Evolutionary conservation across 2,329 filamentous ascomycete genomes (phyloP), one percentile per base, ranked within the genome.

Genomic region (Phaeosphaeria sp.): DNA sequence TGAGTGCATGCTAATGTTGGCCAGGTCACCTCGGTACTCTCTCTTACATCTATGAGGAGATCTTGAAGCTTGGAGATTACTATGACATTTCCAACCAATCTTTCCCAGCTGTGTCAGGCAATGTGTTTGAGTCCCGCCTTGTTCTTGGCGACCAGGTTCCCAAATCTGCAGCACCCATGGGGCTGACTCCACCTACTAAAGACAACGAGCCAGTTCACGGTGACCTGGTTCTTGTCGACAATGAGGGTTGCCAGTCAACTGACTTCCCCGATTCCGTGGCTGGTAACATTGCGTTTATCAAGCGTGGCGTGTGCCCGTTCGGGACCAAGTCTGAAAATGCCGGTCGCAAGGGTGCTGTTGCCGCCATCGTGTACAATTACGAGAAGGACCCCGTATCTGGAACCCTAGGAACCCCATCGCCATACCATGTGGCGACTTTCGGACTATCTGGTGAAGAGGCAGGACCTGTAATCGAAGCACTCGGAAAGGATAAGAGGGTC

Each of bases 291-390:
- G 90, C 89, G 5, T 82, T 95, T 46, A 84, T 95, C 66, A 82
- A 84, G 50, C 88, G 92, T 55, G 92, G 92, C 55, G 82, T 80
- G 1, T 95, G 91, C 70, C 67, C 86, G 3, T 95, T 95, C 67
- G 90, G 88, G 17, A 80, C 83, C 59, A 95, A 96, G 79, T 89
- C 89, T 0, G 83, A 84, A 55, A 80, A 85, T 20, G 90, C 92
- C 7, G 89, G 88, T 48, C 83, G 81, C 54, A 89, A 90, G 2
- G 90, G 91, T 21, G 92, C 92, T 9, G 76, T 87, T 10, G 91
- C 89, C 2, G 90, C 89, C 0, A 78, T 95, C 17, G 82, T 95
- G 41, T 94, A 91, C 79, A 93, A 94, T 80, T 89, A 89, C 66
- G 87, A 88, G 4, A 80, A 84, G 1, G 90, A 87, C 1, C 74